Evolutionary conservation across 2,329 filamentous ascomycete species (phyloP), one percentile per base, ranked within the genome.

Genomic region (Pezicula carpinea): DNA sequence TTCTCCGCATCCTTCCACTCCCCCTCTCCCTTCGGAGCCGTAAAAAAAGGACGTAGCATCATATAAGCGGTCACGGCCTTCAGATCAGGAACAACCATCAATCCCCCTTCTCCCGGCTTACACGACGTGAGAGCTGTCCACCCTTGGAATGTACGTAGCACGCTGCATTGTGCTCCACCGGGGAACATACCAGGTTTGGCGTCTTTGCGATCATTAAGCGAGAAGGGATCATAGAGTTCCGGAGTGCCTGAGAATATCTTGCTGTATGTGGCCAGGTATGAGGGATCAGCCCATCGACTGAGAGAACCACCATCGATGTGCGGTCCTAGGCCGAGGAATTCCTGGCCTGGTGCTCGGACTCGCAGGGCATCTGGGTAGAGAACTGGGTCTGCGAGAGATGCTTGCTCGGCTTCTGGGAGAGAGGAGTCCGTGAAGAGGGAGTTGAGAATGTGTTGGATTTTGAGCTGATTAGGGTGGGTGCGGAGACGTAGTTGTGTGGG

Each of bases 231-330:
- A 48, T 68, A 60, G 0, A 53, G 40, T 38, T 38, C 34, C 10
- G 34, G 34, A 2, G 6, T n/a, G 6, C 34, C 34, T 1, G 34
- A 38, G 5, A 38, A 21, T 18, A 38, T 66, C 61, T 6, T 64
- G 65, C 5, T 52, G 49, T 70, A 71, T 13, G 61, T 60, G 15
- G 60, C 58, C 36, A 64, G 62, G 44, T 70, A 71, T 3, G 53
- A 52, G 1, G 59, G 53, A 31, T 69, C 65, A 4, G 66, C 67
- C 68, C 68, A 71, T 11, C 69, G 67, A 47, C 60, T 64, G 23
- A 71, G 57, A 48, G 65, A 69, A 26, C 68, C 67, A 2, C 66
- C 68, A 48, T 71, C 68, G 33, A 71, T 69, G 46, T 71, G 68
- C 17, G 68, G 68, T 1, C 69, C 68, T 1, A 71, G 58, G 6